Base-by-base conservation (phyloP, 805 yeast species). In the Limtongia smithiae region DNA sequence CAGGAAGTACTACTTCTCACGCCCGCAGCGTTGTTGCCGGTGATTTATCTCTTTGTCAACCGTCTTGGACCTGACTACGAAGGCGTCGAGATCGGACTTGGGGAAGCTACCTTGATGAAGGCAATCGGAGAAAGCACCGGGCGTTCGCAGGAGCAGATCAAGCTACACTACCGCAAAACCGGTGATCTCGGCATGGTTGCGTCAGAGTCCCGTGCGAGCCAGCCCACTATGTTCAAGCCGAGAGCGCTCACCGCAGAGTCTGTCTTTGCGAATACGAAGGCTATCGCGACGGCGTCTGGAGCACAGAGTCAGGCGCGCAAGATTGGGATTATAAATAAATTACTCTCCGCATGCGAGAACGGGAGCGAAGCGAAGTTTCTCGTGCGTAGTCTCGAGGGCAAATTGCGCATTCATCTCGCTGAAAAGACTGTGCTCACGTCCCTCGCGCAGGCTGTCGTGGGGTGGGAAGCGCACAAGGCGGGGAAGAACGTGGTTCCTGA, bases 151-250 rank as follows among this genome's bases (percentile, higher is more conserved):
- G 70, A 80, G 2, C 86, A 82, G 53, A 77, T 93, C 45, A 89
- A 81, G 64, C 71, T 73, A 28, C 93, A 87, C 52, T 85, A 83
- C 61, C 82, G 80, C 45, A 80, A 84, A 54, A 76, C 79, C 6
- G 98, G 98, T 33, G 98, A 93, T 69, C 73, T 93, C 51, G 98
- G 98, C 1, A 70, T 79, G 31, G 93, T 93, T 48, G 97, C 98
- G 0, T 80, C 81, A 58, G 78, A 79, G 48, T 86, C 96, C 0
- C 76, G 96, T 59, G 75, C 83, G 12, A 85, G 80, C 18, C 98
- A 93, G 65, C 83, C 94, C 2, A 80, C 95, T 0, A 90, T 93
- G 96, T 88, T 91, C 68, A 86, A 86, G 61, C 96, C 97, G 0
- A 79, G 82, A 57, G 82, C 95, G 1, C 70, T 93, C 58, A 83